Percentiles rank a stretch among this genome's conserved stretches.
phyloP scores from a whole-genome alignment of 768 basidiomycete genomes.

The Paxillus rubicundulus region DNA sequence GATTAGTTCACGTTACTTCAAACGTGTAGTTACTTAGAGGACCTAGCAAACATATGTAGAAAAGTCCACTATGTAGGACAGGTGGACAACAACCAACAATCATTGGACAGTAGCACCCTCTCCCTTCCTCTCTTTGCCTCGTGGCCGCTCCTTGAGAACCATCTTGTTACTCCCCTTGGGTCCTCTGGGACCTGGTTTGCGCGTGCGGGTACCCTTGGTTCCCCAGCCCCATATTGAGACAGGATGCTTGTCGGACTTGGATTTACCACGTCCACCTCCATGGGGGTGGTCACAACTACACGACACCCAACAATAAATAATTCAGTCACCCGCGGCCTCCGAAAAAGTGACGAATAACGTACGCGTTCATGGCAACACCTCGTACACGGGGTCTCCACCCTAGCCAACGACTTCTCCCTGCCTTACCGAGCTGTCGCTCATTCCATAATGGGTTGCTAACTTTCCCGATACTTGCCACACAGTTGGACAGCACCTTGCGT shows the following conservation, averaged over 20 bases:
- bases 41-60: not conserved
- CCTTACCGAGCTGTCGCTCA: slow-evolving; percentile 82
- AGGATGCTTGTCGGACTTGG: slow-evolving; percentile 94
- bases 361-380: slow-evolving; percentile 98
- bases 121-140: slow-evolving; percentile 54
- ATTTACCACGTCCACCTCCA: slow-evolving; percentile 97
- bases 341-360: slow-evolving; percentile 27
- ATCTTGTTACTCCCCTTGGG: slow-evolving; percentile 89
- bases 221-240: slow-evolving; percentile 92
- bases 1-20: not conserved
- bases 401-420: slow-evolving; percentile 85
- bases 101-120: not conserved
- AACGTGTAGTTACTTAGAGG: not conserved
- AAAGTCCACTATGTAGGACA: slow-evolving; percentile 4
- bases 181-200: slow-evolving; percentile 88
- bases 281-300: slow-evolving; percentile 86
- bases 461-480: slow-evolving; percentile 85
- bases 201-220: slow-evolving; percentile 89
- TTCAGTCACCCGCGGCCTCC: not conserved
- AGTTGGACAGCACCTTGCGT: slow-evolving; percentile 75
- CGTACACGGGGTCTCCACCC: slow-evolving; percentile 83
- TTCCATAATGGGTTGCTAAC: slow-evolving; percentile 93
- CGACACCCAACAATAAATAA: slow-evolving; percentile 4
- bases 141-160: slow-evolving; percentile 82
- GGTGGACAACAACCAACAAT: not conserved